These are phyloP conservation scores for Colletotrichum cuscutae DNA, from an alignment of 2,329 filamentous ascomycete genomes.

Conservation along the genomic window DNA sequence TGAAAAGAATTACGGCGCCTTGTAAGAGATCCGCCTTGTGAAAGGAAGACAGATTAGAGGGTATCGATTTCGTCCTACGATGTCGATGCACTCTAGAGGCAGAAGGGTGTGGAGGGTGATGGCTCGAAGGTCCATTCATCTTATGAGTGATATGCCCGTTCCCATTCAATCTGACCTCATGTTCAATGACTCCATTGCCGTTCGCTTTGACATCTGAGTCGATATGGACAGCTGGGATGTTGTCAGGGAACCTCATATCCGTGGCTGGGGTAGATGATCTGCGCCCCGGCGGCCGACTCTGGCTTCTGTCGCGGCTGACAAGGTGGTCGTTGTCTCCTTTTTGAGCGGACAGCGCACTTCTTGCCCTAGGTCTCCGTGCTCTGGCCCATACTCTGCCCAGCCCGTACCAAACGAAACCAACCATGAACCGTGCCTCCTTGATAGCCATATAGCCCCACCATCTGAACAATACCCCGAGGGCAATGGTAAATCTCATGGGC, in stretches of 20 bases:
- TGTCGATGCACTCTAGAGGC: conserved; percentile 59
- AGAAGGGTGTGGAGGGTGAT: conserved; percentile 34
- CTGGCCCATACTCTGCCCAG: conserved; percentile 78
- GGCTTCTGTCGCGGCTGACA: conserved; percentile 27
- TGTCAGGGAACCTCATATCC: neutral
- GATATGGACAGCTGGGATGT: neutral
- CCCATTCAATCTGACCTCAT: conserved; percentile 21
- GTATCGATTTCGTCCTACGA: conserved; percentile 82
- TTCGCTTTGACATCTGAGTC: conserved; percentile 19
- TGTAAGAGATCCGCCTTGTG: conserved; percentile 97
- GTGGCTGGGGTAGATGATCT: neutral
- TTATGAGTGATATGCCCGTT: conserved; percentile 28
- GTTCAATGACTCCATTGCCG: conserved; percentile 41
- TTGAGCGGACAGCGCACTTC: neutral
- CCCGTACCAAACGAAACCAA: conserved; percentile 82
- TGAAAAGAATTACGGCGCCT: conserved; percentile 86
- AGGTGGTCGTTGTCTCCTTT: conserved; percentile 11
- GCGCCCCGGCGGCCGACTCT: conserved; percentile 7
- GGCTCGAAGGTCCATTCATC: conserved; percentile 16
- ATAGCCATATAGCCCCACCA: conserved; percentile 82
- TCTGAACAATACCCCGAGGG: conserved; percentile 76
- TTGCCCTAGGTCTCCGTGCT: conserved; percentile 48
- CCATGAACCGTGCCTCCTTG: conserved; percentile 78
- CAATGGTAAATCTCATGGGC: conserved; percentile 87
- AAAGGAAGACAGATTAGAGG: conserved; percentile 84